Percentiles rank a stretch among this genome's conserved stretches.
These are phyloP conservation scores for Ceraceosorus guamensis DNA, from an alignment of 1,284 basidiomycete species.

Conservation along the genomic window DNA sequence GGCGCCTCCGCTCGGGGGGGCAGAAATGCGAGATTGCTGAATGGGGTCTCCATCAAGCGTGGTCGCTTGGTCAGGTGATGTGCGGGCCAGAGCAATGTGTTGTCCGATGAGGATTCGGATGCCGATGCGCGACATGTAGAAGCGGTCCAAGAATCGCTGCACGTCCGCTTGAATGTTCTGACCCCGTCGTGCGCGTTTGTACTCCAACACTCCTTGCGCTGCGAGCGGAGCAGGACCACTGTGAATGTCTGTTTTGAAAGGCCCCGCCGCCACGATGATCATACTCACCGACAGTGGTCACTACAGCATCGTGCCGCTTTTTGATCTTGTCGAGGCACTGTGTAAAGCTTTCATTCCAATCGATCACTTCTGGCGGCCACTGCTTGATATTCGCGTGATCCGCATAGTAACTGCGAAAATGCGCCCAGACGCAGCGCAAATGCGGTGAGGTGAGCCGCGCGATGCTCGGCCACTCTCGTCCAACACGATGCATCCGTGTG, in stretches of 20 bases:
- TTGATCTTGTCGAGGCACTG: constrained; percentile 83
- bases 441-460: too few relatives aligned
- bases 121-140: constrained; percentile 91
- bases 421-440: too few relatives aligned
- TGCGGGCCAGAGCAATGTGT: constrained; percentile 44
- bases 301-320: constrained; percentile 89
- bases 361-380: constrained; percentile 87
- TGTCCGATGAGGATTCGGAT: constrained; percentile 48
- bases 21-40: constrained; percentile 1
- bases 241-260: too few relatives aligned
- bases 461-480: too few relatives aligned
- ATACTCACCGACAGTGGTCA: constrained; percentile 69
- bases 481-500: too few relatives aligned
- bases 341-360: constrained; percentile 90
- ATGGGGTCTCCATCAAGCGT: constrained; percentile 13
- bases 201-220: constrained; percentile 65
- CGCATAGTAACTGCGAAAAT: constrained; percentile 83
- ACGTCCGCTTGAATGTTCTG: constrained; percentile 69
- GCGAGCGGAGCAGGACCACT: not conserved
- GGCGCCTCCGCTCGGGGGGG: constrained; percentile 4
- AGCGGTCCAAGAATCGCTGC: constrained; percentile 91
- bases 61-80: constrained; percentile 6
- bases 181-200: constrained; percentile 54
- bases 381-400: constrained; percentile 57
- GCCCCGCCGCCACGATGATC: too few relatives aligned